A percentile compares a stretch with the other conserved stretches of the same genome.
These are phyloP conservation scores for Mucor racemosus DNA, from an alignment of 371 early-diverging fungal genomes.

Conservation along the genomic window DNA sequence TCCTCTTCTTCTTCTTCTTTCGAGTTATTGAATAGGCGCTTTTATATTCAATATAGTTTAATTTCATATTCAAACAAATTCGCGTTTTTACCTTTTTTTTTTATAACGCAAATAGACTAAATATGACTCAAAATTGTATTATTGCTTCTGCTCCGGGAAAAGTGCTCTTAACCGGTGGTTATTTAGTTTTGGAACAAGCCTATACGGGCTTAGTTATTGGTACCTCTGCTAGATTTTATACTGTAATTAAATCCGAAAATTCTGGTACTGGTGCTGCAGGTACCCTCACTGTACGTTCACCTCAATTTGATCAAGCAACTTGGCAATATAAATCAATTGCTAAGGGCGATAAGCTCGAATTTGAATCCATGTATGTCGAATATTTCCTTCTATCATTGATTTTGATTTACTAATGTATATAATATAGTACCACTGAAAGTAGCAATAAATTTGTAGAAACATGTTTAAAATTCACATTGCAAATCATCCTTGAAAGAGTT, in stretches of 20 bases:
- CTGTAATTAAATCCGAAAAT: conserved; percentile 52
- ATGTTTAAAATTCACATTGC: conserved; percentile 36
- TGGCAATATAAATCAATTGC: conserved; percentile 62
- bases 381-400: not conserved
- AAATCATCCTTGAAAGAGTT: conserved; percentile 40
- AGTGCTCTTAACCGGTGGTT: conserved; percentile 94
- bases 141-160: conserved; percentile 93
- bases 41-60: not conserved
- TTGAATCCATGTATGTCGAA: conserved; percentile 28
- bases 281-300: conserved; percentile 63
- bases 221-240: conserved; percentile 84
- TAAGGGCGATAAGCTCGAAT: conserved; percentile 20
- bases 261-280: conserved; percentile 6
- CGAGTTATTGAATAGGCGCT: not conserved
- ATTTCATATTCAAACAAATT: not conserved
- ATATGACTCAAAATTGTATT: conserved; percentile 16
- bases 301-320: conserved; percentile 72
- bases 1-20: not conserved
- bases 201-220: conserved; percentile 86
- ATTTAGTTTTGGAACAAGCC: conserved; percentile 85
- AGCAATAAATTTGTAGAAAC: conserved; percentile 49
- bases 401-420: not conserved
- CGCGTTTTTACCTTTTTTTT: conserved; percentile 7
- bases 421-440: conserved; percentile 18
- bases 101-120: not conserved